Evolutionary conservation across 257 asterid genomes (phyloP).

Genomic region (Fraxinus anomala): DNA sequence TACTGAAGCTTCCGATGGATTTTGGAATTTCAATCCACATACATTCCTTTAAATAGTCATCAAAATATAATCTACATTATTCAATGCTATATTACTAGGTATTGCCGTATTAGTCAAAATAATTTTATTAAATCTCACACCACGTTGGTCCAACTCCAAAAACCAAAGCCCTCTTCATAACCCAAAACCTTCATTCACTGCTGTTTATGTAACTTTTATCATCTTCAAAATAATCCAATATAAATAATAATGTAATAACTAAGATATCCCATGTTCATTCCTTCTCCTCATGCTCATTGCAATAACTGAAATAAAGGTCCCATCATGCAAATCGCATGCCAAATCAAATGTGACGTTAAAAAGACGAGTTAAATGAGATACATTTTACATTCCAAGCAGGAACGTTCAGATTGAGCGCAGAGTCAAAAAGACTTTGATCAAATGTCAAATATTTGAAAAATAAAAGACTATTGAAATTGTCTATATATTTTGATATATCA

Average conservation of each 20-base stretch:
- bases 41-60: not conserved
- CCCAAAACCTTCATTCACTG: not conserved
- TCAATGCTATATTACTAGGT: not conserved
- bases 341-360: not conserved
- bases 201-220: not conserved
- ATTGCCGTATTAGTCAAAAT: not conserved
- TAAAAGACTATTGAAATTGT: not conserved
- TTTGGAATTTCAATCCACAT: not conserved
- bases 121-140: not conserved
- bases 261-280: not conserved
- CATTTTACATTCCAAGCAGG: not conserved
- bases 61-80: not conserved
- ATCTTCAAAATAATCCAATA: not conserved
- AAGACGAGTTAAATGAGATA: not conserved
- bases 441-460: not conserved
- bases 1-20: not conserved
- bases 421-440: not conserved
- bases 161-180: not conserved
- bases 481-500: not conserved
- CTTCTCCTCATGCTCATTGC: not conserved
- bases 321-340: not conserved
- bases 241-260: not conserved
- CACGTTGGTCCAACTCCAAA: not conserved
- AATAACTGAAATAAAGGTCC: not conserved
- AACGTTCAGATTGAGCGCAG: not conserved